These are phyloP conservation scores for Perkinsus olseni DNA, from an alignment of 169 alveolate genomes.

Conservation along the genomic window DNA sequence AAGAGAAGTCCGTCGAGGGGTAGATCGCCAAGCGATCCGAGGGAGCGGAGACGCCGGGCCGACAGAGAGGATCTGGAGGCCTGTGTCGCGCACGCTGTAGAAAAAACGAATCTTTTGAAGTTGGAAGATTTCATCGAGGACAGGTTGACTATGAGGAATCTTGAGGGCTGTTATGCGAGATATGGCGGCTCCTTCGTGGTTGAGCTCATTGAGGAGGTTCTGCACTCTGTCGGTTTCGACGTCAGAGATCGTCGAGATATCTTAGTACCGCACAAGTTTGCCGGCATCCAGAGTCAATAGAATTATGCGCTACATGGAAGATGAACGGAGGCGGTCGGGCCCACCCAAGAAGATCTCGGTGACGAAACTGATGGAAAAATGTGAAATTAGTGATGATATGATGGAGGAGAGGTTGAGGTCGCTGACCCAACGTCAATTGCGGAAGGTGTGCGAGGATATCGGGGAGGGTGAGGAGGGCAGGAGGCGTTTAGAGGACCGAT, in stretches of 20 bases:
- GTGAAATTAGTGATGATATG: background rate
- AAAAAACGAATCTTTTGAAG: background rate
- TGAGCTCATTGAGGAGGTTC: background rate
- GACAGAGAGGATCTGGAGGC: background rate
- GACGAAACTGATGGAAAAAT: constrained; percentile 1
- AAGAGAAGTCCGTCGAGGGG: background rate
- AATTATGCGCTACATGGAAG: background rate
- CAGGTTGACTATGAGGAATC: background rate
- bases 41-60: background rate
- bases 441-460: background rate
- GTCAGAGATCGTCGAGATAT: background rate
- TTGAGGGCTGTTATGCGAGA: background rate
- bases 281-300: background rate
- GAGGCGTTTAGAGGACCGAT: background rate
- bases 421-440: background rate
- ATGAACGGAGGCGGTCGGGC: background rate
- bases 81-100: background rate
- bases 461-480: background rate
- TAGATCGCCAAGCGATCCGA: background rate
- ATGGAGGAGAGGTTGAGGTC: background rate
- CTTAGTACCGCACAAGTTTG: background rate
- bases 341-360: background rate
- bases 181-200: background rate
- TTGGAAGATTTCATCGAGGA: background rate
- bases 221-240: background rate